Percentiles rank a stretch among this genome's conserved stretches.
Conservation (phyloP, 768 basidiomycete species). For the Mycena floridula region DNA sequence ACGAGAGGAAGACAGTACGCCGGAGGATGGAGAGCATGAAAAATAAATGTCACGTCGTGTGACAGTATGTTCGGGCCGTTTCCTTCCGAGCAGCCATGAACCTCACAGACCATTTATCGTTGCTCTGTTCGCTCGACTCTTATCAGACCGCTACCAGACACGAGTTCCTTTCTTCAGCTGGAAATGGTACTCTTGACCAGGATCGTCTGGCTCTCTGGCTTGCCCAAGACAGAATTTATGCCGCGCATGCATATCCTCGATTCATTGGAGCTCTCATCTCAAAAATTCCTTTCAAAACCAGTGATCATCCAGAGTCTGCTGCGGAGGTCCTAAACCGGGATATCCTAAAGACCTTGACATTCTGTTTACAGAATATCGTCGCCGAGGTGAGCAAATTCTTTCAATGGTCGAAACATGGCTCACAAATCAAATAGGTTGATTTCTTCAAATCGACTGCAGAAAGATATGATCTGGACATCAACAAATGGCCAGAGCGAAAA, state of each 20-base stretch:
- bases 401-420: too few species aligned
- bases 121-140: slow-evolving; percentile 24
- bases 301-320: slow-evolving; percentile 22
- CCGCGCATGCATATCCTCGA: slow-evolving; percentile 66
- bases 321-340: slow-evolving; percentile 30
- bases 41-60: too few species aligned
- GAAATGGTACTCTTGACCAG: slow-evolving; percentile 40
- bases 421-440: slow-evolving; percentile 41
- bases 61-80: not conserved
- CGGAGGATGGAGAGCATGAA: too few species aligned
- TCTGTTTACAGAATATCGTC: slow-evolving; percentile 51
- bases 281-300: slow-evolving; percentile 44
- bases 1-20: too few species aligned
- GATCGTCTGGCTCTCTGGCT: slow-evolving; percentile 55
- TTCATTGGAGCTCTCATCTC: slow-evolving; percentile 64
- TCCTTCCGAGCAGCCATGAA: not conserved
- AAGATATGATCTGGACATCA: slow-evolving; percentile 38
- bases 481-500: slow-evolving; percentile 46
- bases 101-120: slow-evolving; percentile 30
- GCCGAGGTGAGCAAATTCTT: slow-evolving; percentile 33
- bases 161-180: slow-evolving; percentile 54
- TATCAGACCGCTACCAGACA: slow-evolving; percentile 48
- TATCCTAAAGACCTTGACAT: slow-evolving; percentile 43
- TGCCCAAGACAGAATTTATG: slow-evolving; percentile 70
- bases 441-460: slow-evolving; percentile 55